Conservation (phyloP, 2,329 filamentous ascomycete species). For the Pseudogymnoascus verrucosus region DNA sequence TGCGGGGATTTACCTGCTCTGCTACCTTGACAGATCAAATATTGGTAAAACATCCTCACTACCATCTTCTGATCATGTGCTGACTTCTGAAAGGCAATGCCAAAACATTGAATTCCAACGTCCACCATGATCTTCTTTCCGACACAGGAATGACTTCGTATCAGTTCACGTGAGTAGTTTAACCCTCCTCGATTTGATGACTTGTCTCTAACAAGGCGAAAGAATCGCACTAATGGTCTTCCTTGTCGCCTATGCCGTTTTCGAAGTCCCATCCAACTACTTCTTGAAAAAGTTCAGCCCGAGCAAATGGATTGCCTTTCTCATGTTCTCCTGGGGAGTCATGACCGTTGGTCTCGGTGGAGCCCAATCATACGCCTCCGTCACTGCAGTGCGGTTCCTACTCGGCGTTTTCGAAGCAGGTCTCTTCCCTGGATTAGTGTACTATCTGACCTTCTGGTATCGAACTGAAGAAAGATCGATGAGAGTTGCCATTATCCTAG, state of each 20-base stretch:
- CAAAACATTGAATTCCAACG: slow-evolving; percentile 1
- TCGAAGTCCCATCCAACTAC: slow-evolving; percentile 43
- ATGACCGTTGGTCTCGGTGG: neutral
- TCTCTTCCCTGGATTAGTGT: slow-evolving; percentile 31
- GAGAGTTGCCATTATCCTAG: slow-evolving; percentile 25
- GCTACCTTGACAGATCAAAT: neutral
- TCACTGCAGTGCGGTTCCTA: slow-evolving; percentile 39
- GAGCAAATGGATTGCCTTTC: slow-evolving; percentile 29
- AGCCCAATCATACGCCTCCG: slow-evolving; percentile 34
- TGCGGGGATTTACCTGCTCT: neutral
- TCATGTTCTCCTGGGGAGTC: slow-evolving; percentile 2
- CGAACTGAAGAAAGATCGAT: slow-evolving; percentile 23
- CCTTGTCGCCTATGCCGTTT: slow-evolving; percentile 39
- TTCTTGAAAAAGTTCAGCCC: slow-evolving; percentile 40
- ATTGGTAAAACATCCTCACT: neutral
- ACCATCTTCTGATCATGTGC: neutral
- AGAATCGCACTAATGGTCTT: slow-evolving; percentile 40
- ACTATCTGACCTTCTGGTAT: slow-evolving; percentile 28
- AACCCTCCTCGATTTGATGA: neutral
- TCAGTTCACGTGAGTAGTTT: neutral
- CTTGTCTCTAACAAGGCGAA: neutral
- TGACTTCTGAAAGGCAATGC: neutral
- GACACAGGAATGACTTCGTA: neutral
- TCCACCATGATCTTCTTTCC: neutral
- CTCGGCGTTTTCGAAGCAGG: slow-evolving; percentile 43